A percentile compares a stretch with the other conserved stretches of the same genome.
These are phyloP conservation scores for Astragalus membranaceus DNA, from an alignment of 306 rosid species.

Conservation along the genomic window DNA sequence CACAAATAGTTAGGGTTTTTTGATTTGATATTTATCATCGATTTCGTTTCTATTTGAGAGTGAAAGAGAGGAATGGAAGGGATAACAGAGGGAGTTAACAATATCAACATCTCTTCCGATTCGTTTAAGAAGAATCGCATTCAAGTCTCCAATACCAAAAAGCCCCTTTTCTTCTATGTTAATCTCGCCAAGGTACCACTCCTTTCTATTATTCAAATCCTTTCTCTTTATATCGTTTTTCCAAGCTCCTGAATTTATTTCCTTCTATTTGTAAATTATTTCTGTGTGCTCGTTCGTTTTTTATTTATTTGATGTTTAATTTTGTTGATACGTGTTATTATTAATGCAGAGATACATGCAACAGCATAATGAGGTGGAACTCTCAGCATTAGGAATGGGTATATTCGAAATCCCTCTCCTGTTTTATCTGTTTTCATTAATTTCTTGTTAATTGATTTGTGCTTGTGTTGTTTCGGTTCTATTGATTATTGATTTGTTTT, in stretches of 20 bases:
- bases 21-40: neutral
- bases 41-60: neutral
- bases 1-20: conserved; percentile 29
- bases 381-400: conserved; percentile 90
- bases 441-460: neutral
- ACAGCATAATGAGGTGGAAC: conserved; percentile 75
- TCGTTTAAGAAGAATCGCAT: conserved; percentile 62
- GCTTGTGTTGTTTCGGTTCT: neutral
- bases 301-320: neutral
- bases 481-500: neutral
- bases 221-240: neutral
- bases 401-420: neutral
- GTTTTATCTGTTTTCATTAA: neutral
- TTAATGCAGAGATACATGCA: conserved; percentile 70
- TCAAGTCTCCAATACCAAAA: conserved; percentile 73
- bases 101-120: conserved; percentile 38
- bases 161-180: conserved; percentile 71
- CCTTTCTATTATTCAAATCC: no score
- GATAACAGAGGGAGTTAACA: conserved; percentile 51
- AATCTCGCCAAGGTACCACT: conserved; percentile 65
- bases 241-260: neutral
- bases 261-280: neutral
- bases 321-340: neutral
- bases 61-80: conserved; percentile 37
- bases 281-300: neutral